phyloP scores from a whole-genome alignment of 1,139 yeast species.

The Nematodospora anomalae region DNA sequence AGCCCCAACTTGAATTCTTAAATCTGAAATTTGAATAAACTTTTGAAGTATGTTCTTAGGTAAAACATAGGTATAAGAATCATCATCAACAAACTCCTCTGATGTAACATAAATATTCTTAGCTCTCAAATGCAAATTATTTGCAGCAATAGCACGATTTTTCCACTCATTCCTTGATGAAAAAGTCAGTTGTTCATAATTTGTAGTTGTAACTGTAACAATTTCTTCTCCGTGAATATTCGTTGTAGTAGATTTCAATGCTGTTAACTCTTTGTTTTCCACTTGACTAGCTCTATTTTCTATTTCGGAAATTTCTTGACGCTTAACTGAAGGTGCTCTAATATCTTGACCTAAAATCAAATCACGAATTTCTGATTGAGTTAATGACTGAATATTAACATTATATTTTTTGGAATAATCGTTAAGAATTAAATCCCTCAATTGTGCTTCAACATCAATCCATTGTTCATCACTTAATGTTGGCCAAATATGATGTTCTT shows the following conservation, averaged over 20 bases:
- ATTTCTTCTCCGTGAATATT: slow-evolving; percentile 97
- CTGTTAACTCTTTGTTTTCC: slow-evolving; percentile 55
- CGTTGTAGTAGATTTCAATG: slow-evolving; percentile 79
- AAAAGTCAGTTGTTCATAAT: slow-evolving; percentile 82
- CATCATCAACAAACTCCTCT: slow-evolving; percentile 53
- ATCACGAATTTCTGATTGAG: slow-evolving; percentile 92
- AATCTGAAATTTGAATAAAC: slow-evolving; percentile 79
- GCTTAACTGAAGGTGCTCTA: slow-evolving; percentile 80
- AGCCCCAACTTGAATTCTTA: slow-evolving; percentile 82
- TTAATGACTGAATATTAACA: slow-evolving; percentile 81
- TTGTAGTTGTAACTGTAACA: slow-evolving; percentile 87
- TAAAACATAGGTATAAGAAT: slow-evolving; percentile 62
- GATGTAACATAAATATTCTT: slow-evolving; percentile 72
- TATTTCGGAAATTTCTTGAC: slow-evolving; percentile 76
- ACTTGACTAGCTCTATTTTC: slow-evolving; percentile 41
- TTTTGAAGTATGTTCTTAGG: slow-evolving; percentile 80
- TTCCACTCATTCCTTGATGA: slow-evolving; percentile 93
- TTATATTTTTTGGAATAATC: slow-evolving; percentile 87
- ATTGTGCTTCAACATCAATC: slow-evolving; percentile 83
- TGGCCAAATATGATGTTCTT: slow-evolving; percentile 93
- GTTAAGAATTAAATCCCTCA: slow-evolving; percentile 81
- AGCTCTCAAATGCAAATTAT: slow-evolving; percentile 69
- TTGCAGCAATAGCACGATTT: slow-evolving; percentile 76
- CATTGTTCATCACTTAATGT: slow-evolving; percentile 84
- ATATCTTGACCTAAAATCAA: slow-evolving; percentile 93